phyloP scores from a whole-genome alignment of 225 moss, liverwort and hornwort species.

The Physcomitrellopsis africana region DNA sequence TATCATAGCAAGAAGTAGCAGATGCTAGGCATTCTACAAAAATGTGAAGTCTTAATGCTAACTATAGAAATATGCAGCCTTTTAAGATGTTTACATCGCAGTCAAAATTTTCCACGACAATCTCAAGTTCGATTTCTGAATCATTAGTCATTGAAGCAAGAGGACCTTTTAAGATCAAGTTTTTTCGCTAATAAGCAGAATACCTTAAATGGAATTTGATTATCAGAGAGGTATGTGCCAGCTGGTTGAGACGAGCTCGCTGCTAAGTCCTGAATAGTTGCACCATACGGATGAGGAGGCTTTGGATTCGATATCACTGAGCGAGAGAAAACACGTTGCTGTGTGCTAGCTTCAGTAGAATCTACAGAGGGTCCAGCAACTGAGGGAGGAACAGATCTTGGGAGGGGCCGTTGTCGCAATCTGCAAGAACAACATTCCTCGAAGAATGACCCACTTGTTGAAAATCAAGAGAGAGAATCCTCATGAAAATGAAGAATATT shows the following conservation, averaged over 20 bases:
- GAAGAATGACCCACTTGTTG: conserved; percentile 1
- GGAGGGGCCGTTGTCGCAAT: conserved; percentile 50
- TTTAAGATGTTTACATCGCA: neutral
- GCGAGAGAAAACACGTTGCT: conserved; percentile 43
- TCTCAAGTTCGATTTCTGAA: conserved; percentile 3
- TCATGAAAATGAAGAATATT: neutral
- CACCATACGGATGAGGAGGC: conserved; percentile 21
- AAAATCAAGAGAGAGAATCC: neutral
- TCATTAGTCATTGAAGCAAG: neutral
- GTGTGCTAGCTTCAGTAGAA: conserved; percentile 40
- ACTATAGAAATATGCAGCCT: neutral
- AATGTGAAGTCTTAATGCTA: neutral
- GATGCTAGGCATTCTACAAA: neutral
- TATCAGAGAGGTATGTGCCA: conserved; percentile 19
- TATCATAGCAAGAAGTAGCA: neutral
- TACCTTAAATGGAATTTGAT: conserved; percentile 30
- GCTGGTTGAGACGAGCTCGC: conserved; percentile 8
- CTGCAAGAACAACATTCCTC: conserved; percentile 25
- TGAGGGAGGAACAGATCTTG: conserved; percentile 50
- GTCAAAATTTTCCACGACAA: neutral
- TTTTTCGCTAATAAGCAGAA: neutral
- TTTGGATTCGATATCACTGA: conserved; percentile 46
- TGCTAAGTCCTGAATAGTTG: conserved; percentile 10
- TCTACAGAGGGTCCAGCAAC: conserved; percentile 33
- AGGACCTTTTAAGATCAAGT: neutral